A percentile compares a stretch with the other conserved stretches of the same genome.
phyloP scores from a whole-genome alignment of 208 protist genomes.

The Angomonas deanei region DNA sequence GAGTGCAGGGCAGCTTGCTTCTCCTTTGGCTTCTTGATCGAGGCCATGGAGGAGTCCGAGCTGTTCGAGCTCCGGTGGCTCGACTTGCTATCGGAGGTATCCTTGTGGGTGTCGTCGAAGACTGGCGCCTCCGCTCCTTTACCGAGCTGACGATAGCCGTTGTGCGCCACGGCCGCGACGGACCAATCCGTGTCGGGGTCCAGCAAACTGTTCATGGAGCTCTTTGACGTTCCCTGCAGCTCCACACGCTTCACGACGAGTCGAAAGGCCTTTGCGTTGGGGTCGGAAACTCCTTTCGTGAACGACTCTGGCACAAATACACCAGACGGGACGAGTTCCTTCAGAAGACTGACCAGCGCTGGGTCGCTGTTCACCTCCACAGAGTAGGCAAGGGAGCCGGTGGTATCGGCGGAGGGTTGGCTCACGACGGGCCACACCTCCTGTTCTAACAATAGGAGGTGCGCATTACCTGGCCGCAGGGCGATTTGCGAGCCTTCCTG shows the following conservation, averaged over 20 bases:
- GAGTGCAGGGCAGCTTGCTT: constrained; percentile 34
- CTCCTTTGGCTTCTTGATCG: constrained; percentile 1
- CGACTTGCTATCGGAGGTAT: background rate
- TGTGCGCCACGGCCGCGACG: constrained; percentile 80
- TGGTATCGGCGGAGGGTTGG: constrained; percentile 16
- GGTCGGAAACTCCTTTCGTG: constrained; percentile 38
- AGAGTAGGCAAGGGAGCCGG: constrained; percentile 24
- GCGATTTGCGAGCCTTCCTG: constrained; percentile 4
- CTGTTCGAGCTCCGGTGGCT: constrained; percentile 2
- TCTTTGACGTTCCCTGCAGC: constrained; percentile 31
- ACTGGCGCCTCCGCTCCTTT: constrained; percentile 68
- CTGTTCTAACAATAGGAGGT: constrained; percentile 57
- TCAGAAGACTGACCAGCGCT: constrained; percentile 41
- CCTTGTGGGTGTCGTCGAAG: constrained; percentile 13
- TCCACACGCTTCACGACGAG: constrained; percentile 54
- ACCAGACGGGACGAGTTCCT: constrained; percentile 67
- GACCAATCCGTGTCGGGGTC: constrained; percentile 61
- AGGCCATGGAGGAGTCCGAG: constrained; percentile 9
- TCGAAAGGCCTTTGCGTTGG: constrained; percentile 41
- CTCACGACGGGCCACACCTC: constrained; percentile 45
- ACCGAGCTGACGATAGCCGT: constrained; percentile 81
- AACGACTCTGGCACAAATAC: constrained; percentile 77
- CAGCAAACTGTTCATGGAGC: constrained; percentile 28
- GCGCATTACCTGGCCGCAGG: constrained; percentile 59
- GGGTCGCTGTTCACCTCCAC: constrained; percentile 29